Evolutionary conservation across 139 green algal genomes (phyloP).

Genomic region (Tetraselmis chui): DNA sequence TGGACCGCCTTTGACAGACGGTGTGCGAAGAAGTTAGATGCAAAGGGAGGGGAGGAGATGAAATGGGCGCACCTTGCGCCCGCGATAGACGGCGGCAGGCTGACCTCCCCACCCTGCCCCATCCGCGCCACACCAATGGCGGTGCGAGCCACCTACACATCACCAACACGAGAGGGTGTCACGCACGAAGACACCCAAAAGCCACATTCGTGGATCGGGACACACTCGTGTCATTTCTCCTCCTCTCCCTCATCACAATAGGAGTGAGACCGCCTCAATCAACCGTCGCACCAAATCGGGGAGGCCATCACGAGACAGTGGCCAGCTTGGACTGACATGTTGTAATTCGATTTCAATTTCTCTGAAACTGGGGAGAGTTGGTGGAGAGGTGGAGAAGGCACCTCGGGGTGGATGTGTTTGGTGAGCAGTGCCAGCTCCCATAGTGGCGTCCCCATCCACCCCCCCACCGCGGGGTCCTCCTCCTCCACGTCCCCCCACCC

Average conservation of each 20-base stretch:
- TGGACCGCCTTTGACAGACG: too few relatives aligned
- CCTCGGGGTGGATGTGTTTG: conserved; percentile 32
- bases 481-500: conserved; percentile 24
- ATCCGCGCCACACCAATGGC: neutral
- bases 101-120: neutral
- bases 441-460: conserved; percentile 14
- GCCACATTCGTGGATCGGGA: too few relatives aligned
- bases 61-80: neutral
- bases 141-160: neutral
- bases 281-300: too few relatives aligned
- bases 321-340: too few relatives aligned
- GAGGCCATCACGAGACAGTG: too few relatives aligned
- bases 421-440: conserved; percentile 44
- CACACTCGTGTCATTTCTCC: too few relatives aligned
- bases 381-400: neutral
- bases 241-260: too few relatives aligned
- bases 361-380: neutral
- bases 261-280: too few relatives aligned
- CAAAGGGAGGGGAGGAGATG: neutral
- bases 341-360: too few relatives aligned
- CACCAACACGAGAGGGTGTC: neutral
- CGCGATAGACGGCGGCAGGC: neutral
- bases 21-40: too few relatives aligned
- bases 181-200: too few relatives aligned
- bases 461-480: conserved; percentile 2